Percentiles rank a stretch among this genome's conserved stretches.
Conservation (phyloP, 345 rosid species). For the Carallia brachiata region DNA sequence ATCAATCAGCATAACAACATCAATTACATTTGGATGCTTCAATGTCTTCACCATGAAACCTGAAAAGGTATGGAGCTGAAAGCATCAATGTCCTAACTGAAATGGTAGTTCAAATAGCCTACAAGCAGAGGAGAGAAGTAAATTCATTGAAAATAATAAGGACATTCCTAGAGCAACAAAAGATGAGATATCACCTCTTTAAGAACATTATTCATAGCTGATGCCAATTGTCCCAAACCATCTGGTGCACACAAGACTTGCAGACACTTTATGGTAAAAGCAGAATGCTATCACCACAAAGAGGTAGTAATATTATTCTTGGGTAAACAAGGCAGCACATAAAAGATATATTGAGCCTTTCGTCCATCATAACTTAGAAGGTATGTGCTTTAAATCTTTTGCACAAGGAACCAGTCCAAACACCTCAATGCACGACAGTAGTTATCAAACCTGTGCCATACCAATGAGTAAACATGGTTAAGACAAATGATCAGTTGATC, state of each 20-base stretch:
- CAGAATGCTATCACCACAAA: background rate
- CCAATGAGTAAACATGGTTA: background rate
- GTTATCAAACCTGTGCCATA: background rate
- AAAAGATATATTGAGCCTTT: background rate
- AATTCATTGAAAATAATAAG: no score
- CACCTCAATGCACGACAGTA: background rate
- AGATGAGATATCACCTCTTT: background rate
- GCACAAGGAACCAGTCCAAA: background rate
- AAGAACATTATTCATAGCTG: background rate
- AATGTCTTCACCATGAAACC: conserved; percentile 22
- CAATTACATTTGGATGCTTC: conserved; percentile 14
- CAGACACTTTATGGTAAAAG: background rate
- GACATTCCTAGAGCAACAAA: no score
- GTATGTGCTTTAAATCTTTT: background rate
- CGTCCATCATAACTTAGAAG: background rate
- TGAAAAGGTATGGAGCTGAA: background rate
- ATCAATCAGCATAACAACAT: conserved; percentile 16
- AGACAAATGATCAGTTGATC: background rate
- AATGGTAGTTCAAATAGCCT: no score
- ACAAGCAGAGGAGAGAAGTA: no score
- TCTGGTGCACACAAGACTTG: background rate
- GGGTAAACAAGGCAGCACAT: no score
- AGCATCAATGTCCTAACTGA: no score
- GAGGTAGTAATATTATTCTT: background rate
- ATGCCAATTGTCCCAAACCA: background rate